Conservation (phyloP, 164 flowering plant genomes). For the Cinnamomum chago region DNA sequence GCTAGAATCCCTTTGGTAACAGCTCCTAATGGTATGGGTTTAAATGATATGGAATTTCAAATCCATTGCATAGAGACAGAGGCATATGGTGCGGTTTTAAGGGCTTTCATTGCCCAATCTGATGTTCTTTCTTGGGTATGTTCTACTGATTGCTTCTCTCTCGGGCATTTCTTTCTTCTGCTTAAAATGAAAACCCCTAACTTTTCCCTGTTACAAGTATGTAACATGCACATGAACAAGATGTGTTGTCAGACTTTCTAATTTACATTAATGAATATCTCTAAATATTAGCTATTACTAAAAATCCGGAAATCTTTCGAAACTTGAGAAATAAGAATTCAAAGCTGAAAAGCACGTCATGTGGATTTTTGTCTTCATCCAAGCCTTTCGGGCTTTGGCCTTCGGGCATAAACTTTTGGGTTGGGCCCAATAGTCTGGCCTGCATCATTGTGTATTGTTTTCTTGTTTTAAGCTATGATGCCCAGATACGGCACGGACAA, state of each 20-base stretch:
- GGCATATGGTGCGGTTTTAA: conserved; percentile 35
- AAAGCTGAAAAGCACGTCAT: neutral
- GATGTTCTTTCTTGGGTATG: conserved; percentile 36
- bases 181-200: neutral
- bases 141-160: neutral
- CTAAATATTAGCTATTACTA: too few relatives aligned
- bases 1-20: conserved; percentile 1
- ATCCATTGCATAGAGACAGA: conserved; percentile 29
- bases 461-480: neutral
- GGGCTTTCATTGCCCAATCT: conserved; percentile 43
- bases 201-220: neutral
- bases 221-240: neutral
- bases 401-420: too few relatives aligned
- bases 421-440: too few relatives aligned
- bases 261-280: too few relatives aligned
- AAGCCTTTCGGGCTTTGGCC: too few relatives aligned
- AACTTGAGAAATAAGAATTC: neutral
- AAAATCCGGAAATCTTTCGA: neutral
- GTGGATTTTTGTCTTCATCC: too few relatives aligned
- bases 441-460: neutral
- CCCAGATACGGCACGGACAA: too few relatives aligned
- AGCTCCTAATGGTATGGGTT: conserved; percentile 12
- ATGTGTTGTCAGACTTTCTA: neutral
- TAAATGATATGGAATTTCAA: conserved; percentile 21
- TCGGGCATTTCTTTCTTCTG: neutral